A percentile compares a stretch with the other conserved stretches of the same genome.
phyloP scores from a whole-genome alignment of 2,329 filamentous ascomycete species.

The Colletotrichum musicola region DNA sequence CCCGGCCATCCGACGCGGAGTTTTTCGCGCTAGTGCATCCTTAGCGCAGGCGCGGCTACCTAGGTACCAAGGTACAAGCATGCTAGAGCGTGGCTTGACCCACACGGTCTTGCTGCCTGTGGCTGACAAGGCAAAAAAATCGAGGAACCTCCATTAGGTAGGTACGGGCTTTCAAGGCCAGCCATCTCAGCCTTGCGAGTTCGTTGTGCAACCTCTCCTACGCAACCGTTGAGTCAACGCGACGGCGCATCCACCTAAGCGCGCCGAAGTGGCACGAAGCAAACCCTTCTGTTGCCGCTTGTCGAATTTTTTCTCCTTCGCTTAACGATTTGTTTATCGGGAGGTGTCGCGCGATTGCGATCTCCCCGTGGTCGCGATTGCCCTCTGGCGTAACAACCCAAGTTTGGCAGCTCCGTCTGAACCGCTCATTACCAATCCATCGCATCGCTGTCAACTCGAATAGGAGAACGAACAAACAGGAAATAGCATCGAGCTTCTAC shows the following conservation, averaged over 20 bases:
- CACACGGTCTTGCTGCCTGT: not conserved
- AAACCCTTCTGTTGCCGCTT: slow-evolving; percentile 1
- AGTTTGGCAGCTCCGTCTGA: slow-evolving; percentile 13
- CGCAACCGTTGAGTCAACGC: slow-evolving; percentile 35
- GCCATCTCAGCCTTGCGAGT: slow-evolving; percentile 37
- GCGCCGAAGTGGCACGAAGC: slow-evolving; percentile 25
- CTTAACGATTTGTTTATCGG: not conserved
- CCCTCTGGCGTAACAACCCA: not conserved
- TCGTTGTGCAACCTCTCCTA: slow-evolving; percentile 34
- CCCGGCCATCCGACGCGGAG: not conserved
- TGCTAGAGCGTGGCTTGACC: slow-evolving; percentile 14
- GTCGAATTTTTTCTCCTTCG: slow-evolving; percentile 5
- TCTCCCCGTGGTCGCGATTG: slow-evolving; percentile 10
- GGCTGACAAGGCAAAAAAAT: slow-evolving; percentile 32
- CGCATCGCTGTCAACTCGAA: not conserved
- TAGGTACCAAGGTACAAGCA: not conserved
- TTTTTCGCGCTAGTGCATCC: not conserved
- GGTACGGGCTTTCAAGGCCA: slow-evolving; percentile 19
- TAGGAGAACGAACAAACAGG: not conserved
- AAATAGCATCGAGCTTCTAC: not conserved
- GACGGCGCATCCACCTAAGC: slow-evolving; percentile 34
- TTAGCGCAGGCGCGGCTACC: slow-evolving; percentile 28
- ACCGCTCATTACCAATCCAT: not conserved
- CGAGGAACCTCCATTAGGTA: slow-evolving; percentile 24
- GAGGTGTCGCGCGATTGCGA: slow-evolving; percentile 2